Percentiles rank a stretch among this genome's conserved stretches.
Evolutionary conservation across 2,329 filamentous ascomycete genomes (phyloP).

Genomic region (Dactylellina drechsleri): DNA sequence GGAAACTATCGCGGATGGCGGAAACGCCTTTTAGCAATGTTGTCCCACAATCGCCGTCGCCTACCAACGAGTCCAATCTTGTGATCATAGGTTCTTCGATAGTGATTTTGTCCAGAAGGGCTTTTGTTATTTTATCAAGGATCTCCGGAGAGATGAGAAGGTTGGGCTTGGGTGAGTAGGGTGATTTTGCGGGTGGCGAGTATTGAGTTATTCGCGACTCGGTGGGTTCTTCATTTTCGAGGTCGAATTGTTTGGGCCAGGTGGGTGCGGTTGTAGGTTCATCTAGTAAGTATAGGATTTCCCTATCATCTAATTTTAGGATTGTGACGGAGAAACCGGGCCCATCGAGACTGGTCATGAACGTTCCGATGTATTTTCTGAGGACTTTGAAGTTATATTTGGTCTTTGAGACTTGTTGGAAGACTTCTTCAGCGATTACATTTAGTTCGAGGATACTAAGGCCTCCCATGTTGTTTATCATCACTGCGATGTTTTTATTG

Average conservation of each 20-base stretch:
- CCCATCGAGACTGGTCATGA: conserved; percentile 82
- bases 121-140: conserved; percentile 7
- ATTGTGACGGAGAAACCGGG: conserved; percentile 79
- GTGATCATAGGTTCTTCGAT: conserved; percentile 77
- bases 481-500: conserved; percentile 72
- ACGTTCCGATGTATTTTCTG: conserved; percentile 75
- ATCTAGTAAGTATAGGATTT: conserved; percentile 77
- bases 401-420: conserved; percentile 69
- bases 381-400: conserved; percentile 71
- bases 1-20: conserved; percentile 60
- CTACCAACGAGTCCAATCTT: conserved; percentile 69
- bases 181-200: conserved; percentile 13
- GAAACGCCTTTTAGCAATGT: conserved; percentile 65
- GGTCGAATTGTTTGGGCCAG: conserved; percentile 68
- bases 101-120: conserved; percentile 69
- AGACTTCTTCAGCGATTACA: conserved; percentile 76
- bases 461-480: conserved; percentile 80
- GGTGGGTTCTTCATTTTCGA: background rate
- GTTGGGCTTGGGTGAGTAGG: conserved; percentile 12
- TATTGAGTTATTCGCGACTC: conserved; percentile 31
- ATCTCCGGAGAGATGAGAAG: conserved; percentile 11
- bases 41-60: conserved; percentile 61
- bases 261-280: conserved; percentile 75
- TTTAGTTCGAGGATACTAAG: conserved; percentile 77
- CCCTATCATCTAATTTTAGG: conserved; percentile 70